Base-by-base conservation (phyloP, 306 rosid species). In the Pachyrhizus erosus region DNA sequence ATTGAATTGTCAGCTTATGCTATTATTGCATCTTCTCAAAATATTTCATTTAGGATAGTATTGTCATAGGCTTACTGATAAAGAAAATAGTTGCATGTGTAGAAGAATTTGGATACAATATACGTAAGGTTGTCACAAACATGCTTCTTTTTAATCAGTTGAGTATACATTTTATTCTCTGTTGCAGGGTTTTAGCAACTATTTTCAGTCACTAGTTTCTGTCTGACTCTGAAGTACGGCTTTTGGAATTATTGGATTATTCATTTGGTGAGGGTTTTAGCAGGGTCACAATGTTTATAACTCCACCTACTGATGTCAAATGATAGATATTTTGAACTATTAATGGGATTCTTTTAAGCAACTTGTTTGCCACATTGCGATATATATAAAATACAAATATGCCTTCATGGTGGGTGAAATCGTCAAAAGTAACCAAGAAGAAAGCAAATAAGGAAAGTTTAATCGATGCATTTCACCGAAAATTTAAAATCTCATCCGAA, bases 401-500 rank as follows among this genome's bases (percentile, higher is more conserved):
- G 98, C 98, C 82, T 87, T 75, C 97, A 57, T 94, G 97, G 98
- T 92, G 97, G 97, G 93, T 86, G 55, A 92, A 81, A 82, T 89
- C 88, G 2, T 88, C 97, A 8, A 94, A 91, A 86, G 97, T 91
- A 68, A 83, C 83, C 42, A 94, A 94, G 93, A 92, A 94, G 90
- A 94, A 94, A 83, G 64, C 91, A 14, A 75, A 83, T 65, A 92
- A 91, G 89, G 97, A 91, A 88, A 91, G 97, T 89, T 87, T 94
- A 34, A 85, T 92, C 3, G 92, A 90, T 57, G 45, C 93, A 52
- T 65, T 90, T 49, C 97, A 94, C 64, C 86, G 94, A 52, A 94
- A 88, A 80, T 80, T 94, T 64, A 91, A 87, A 86, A 86, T 69
- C 73, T 78, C 93, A 74, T 91, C 96, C 49, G 98, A 94, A 72